phyloP scores from a whole-genome alignment of 139 green algal genomes.

The Tetratostichococcus sp. region DNA sequence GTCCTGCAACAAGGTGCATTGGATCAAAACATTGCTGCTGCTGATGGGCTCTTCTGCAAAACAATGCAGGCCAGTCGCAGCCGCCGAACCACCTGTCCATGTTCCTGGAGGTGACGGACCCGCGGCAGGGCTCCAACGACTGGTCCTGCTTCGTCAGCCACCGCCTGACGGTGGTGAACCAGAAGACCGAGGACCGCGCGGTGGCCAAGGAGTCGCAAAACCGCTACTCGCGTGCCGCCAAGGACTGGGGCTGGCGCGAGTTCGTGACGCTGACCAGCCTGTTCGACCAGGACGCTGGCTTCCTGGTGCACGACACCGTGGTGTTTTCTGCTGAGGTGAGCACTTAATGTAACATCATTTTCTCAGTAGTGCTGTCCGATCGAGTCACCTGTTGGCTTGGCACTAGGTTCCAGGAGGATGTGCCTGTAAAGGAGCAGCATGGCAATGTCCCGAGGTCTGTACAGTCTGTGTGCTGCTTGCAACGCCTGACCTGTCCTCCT shows the following conservation, averaged over 20 bases:
- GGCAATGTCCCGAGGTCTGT: too few relatives aligned
- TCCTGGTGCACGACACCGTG: constrained; percentile 54
- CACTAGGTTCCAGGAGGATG: too few relatives aligned
- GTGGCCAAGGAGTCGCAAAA: constrained; percentile 69
- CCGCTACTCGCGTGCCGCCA: constrained; percentile 55
- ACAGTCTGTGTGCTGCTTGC: too few relatives aligned
- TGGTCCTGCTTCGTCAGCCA: constrained; percentile 72
- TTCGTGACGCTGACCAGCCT: constrained; percentile 65
- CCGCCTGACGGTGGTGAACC: constrained; percentile 61
- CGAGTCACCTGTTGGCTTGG: too few relatives aligned
- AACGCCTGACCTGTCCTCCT: too few relatives aligned
- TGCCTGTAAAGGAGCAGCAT: too few relatives aligned
- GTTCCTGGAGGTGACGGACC: constrained; percentile 71
- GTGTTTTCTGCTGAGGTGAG: constrained; percentile 52
- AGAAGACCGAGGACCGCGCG: constrained; percentile 26
- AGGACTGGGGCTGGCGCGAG: constrained; percentile 75
- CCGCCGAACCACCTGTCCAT: constrained; percentile 62
- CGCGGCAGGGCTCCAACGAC: constrained; percentile 21
- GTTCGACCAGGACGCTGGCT: constrained; percentile 65
- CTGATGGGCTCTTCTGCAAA: too few relatives aligned
- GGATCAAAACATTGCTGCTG: too few relatives aligned
- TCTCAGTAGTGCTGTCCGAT: too few relatives aligned
- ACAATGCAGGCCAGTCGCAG: constrained; percentile 45
- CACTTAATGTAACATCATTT: too few relatives aligned
- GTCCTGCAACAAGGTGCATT: too few relatives aligned